Conservation (phyloP, 352 stramenopile species). For the Pythium myriotylum region DNA sequence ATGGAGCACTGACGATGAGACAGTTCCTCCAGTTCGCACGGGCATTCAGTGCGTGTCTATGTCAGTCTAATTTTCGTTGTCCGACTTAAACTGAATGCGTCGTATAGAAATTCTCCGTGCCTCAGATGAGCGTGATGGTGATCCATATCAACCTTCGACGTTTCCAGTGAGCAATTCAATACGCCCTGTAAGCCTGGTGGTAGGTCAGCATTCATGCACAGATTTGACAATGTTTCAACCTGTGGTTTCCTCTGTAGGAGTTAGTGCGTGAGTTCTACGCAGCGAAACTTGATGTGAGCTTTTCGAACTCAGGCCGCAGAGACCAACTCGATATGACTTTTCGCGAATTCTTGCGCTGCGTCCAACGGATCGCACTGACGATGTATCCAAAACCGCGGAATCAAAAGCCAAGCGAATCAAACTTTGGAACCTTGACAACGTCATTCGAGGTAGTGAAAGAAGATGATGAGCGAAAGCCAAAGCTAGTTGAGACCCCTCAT, state of each 20-base stretch:
- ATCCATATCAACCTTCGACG: too few species aligned
- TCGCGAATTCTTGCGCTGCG: constrained; percentile 70
- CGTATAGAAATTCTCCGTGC: constrained; percentile 59
- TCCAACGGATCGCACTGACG: constrained; percentile 66
- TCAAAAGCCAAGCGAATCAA: constrained; percentile 11
- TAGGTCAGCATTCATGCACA: background rate
- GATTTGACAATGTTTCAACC: background rate
- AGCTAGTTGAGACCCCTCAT: constrained; percentile 36
- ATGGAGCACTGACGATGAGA: constrained; percentile 56
- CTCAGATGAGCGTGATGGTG: constrained; percentile 48
- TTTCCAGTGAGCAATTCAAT: constrained; percentile 36
- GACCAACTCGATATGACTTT: constrained; percentile 66
- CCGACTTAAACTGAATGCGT: too few species aligned
- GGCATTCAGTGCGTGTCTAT: constrained; percentile 59
- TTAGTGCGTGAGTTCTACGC: constrained; percentile 73
- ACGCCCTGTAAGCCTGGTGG: constrained; percentile 54
- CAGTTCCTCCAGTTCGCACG: constrained; percentile 71
- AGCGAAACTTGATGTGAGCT: constrained; percentile 74
- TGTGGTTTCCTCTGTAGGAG: constrained; percentile 28
- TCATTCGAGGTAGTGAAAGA: constrained; percentile 60
- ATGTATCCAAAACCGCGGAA: constrained; percentile 47
- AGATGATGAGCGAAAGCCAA: constrained; percentile 30
- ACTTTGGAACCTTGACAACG: constrained; percentile 42
- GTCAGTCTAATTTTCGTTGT: too few species aligned
- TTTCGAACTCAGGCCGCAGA: constrained; percentile 47